These are phyloP conservation scores for Fusarium anguioides DNA, from an alignment of 2,329 filamentous ascomycete species.

Conservation along the genomic window DNA sequence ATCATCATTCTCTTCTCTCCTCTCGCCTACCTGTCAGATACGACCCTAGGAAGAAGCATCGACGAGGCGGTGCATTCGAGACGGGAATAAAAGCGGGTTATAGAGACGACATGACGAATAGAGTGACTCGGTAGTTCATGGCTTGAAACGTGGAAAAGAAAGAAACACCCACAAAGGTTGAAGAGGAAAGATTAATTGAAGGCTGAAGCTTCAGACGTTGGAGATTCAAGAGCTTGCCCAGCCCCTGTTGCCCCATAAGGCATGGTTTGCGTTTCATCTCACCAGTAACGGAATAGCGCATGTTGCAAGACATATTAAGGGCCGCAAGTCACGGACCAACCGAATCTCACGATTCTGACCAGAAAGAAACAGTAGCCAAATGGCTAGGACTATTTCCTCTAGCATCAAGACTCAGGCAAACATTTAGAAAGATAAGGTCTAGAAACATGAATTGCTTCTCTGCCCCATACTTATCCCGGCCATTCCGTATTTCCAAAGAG, in stretches of 20 bases:
- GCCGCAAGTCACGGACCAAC: constrained; percentile 16
- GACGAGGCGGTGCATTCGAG: constrained; percentile 24
- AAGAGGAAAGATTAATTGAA: constrained; percentile 16
- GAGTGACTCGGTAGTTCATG: neutral
- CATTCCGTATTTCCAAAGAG: constrained; percentile 3
- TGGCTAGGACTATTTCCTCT: neutral
- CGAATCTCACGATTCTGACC: constrained; percentile 12
- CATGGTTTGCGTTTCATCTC: constrained; percentile 26
- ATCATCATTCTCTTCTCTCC: neutral
- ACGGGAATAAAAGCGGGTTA: constrained; percentile 23
- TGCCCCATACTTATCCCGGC: constrained; percentile 16
- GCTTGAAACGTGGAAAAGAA: constrained; percentile 33
- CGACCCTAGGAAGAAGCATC: constrained; percentile 16
- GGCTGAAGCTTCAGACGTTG: constrained; percentile 28
- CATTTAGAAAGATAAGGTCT: constrained; percentile 1
- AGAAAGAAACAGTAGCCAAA: constrained; percentile 13
- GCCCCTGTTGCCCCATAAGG: constrained; percentile 8
- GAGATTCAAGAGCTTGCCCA: constrained; percentile 13
- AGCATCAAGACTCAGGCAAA: neutral
- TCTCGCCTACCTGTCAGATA: constrained; percentile 17
- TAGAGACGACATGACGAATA: neutral
- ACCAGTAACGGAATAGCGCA: constrained; percentile 20
- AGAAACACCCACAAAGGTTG: constrained; percentile 20
- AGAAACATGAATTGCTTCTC: constrained; percentile 9
- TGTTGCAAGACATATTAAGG: constrained; percentile 36